These are phyloP conservation scores for Crucihimalaya himalaica DNA, from an alignment of 345 rosid species.

Conservation along the genomic window DNA sequence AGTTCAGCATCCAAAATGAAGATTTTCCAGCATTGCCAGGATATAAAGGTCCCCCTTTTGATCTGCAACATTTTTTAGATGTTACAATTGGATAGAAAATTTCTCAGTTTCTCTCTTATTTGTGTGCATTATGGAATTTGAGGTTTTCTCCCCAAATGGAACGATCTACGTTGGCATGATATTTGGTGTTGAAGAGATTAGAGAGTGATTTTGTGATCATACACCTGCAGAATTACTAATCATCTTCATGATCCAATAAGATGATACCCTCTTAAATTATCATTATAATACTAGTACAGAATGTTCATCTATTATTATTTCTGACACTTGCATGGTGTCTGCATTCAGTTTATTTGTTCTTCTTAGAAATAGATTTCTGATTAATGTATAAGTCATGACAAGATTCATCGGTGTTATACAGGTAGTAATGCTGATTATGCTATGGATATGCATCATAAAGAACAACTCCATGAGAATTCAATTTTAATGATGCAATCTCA, in stretches of 20 bases:
- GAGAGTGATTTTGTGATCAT: constrained; percentile 17
- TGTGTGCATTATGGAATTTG: constrained; percentile 17
- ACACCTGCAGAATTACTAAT: not conserved
- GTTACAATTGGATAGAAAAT: not conserved
- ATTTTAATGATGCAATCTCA: constrained; percentile 94
- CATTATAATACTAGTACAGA: not conserved
- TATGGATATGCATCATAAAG: constrained; percentile 91
- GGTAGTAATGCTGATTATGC: constrained; percentile 87
- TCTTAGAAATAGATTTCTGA: not conserved
- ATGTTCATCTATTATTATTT: not conserved
- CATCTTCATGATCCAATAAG: constrained; percentile 6
- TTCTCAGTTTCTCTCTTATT: not conserved
- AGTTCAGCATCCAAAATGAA: constrained; percentile 97
- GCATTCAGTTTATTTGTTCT: constrained; percentile 19
- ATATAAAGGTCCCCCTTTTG: constrained; percentile 64
- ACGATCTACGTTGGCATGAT: not conserved
- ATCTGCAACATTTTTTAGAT: not conserved
- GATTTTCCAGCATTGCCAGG: constrained; percentile 99
- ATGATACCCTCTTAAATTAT: not conserved
- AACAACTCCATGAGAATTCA: constrained; percentile 85
- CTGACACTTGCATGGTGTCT: not conserved
- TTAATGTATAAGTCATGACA: constrained; percentile 23
- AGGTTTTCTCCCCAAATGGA: constrained; percentile 1
- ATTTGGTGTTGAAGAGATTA: constrained; percentile 6
- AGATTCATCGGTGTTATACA: constrained; percentile 47